These are phyloP conservation scores for Vitis vinifera DNA, from an alignment of 164 flowering plant genomes.

Conservation along the genomic window ASM3070453v1 NC_081809.1:6039501-6040000, in stretches of 20 bases:
- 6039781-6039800: neutral
- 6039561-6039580: neutral
- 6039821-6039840: neutral
- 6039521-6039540: too few relatives aligned
- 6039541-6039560: neutral
- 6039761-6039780: constrained; percentile 70
- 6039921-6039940: constrained; percentile 69
- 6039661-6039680: constrained; percentile 73
- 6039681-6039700: constrained; percentile 87
- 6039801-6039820: neutral
- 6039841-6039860: constrained; percentile 1
- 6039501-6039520: too few relatives aligned
- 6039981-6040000: constrained; percentile 78
- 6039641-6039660: constrained; percentile 75
- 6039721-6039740: constrained; percentile 90
- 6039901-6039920: constrained; percentile 78
- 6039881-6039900: constrained; percentile 55
- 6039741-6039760: constrained; percentile 96
- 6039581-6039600: neutral
- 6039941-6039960: constrained; percentile 68
- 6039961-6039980: constrained; percentile 56
- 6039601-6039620: neutral
- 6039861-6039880: neutral
- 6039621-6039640: neutral
- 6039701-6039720: constrained; percentile 85